Percentiles rank a stretch among this genome's conserved stretches.
phyloP scores from a whole-genome alignment of 306 rosid genomes.

The Ammopiptanthus mongolicus region DNA sequence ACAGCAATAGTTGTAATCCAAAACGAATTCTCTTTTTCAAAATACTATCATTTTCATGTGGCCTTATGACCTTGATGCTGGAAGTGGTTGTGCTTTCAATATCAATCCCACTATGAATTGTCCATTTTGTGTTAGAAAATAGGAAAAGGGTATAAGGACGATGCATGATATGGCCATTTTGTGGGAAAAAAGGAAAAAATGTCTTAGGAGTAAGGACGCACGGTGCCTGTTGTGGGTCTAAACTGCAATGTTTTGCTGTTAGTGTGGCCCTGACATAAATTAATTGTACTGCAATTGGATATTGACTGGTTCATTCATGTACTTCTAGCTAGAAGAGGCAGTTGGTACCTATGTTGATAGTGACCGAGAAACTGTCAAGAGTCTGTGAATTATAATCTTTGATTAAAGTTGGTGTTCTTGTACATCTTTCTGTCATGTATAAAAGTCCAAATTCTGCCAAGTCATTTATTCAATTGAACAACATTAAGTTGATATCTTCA shows the following conservation, averaged over 20 bases:
- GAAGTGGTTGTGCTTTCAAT: slow-evolving; percentile 5
- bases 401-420: background rate
- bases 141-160: background rate
- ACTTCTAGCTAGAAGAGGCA: background rate
- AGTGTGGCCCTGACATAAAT: background rate
- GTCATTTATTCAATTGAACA: background rate
- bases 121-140: background rate
- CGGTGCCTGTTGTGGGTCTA: slow-evolving; percentile 2
- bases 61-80: background rate
- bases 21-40: background rate
- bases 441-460: background rate
- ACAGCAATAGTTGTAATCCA: background rate
- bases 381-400: background rate
- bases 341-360: slow-evolving; percentile 12
- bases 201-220: background rate
- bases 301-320: background rate
- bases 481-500: background rate
- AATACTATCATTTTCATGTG: background rate
- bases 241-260: background rate
- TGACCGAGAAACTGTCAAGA: background rate
- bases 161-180: slow-evolving; percentile 1
- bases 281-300: slow-evolving; percentile 5
- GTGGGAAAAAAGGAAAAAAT: background rate
- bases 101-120: slow-evolving; percentile 10
- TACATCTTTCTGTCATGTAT: background rate